Evolutionary conservation across 768 basidiomycete genomes (phyloP), one percentile per base, ranked within the genome.

Genomic region (Amanita thiersii): DNA sequence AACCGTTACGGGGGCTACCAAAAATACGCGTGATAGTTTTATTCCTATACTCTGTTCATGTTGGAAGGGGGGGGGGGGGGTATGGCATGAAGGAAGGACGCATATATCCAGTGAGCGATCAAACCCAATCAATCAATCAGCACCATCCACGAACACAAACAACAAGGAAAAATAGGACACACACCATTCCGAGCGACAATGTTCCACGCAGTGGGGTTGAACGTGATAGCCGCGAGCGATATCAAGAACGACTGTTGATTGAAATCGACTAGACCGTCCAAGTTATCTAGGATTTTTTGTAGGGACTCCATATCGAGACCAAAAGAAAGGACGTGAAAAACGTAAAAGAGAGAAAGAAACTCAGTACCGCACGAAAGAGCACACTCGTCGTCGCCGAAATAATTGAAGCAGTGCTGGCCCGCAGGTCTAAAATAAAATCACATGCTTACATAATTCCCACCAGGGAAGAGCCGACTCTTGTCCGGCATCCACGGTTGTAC

Each of bases 171-270:
- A 47, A 30, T 35, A 24, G 37, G 26, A 47, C n/a, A 64, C 77
- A 37, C 48, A 91, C 91, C 91, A 65, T 93, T 90, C 43, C 80
- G 81, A 18, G 94, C 94, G 20, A 93, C 79, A 47, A 91, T 79
- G 61, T 99, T 99, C 94, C 94, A 99, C 45, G 84, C 91, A 1
- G 81, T 79, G 0, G 94, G 94, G 53, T 97, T 97, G 68, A 97
- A 97, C 1, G 77, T 55, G 37, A 94, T 87, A 45, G 83, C 60
- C 3, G 73, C 61, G n/a, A 91, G 47, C 0, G 78, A 77, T 12
- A 86, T 39, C 53, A 71, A 72, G 29, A 97, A 57, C 15, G 86
- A 86, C 4, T 63, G 55, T 52, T 88, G 73, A 21, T 68, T 74
- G 20, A 72, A 54, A 63, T 94, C 81, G 2, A 94, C 53, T 29